A percentile compares a stretch with the other conserved stretches of the same genome.
These are phyloP conservation scores for Scedosporium boydii DNA, from an alignment of 2,329 filamentous ascomycete species.

Conservation along the genomic window DNA sequence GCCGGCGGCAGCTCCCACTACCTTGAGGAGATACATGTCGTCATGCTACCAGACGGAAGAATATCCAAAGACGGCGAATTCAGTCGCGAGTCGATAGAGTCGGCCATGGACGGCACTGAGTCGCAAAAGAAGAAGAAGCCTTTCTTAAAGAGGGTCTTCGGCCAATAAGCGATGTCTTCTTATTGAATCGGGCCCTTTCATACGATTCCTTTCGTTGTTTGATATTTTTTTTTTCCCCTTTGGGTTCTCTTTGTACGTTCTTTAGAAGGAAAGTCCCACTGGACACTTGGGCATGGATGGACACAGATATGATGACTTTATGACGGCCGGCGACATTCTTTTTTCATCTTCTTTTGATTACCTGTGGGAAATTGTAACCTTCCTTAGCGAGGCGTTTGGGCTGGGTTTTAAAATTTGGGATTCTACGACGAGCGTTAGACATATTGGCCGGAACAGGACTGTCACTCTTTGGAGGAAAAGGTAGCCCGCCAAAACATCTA, in stretches of 20 bases:
- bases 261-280: background rate
- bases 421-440: background rate
- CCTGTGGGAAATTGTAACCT: background rate
- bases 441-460: background rate
- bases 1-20: slow-evolving; percentile 12
- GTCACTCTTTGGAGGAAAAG: background rate
- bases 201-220: background rate
- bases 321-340: background rate
- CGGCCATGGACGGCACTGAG: background rate
- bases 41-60: slow-evolving; percentile 4
- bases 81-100: background rate
- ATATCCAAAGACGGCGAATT: slow-evolving; percentile 3
- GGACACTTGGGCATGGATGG: background rate
- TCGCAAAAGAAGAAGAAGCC: slow-evolving; percentile 1
- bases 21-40: slow-evolving; percentile 1
- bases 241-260: background rate
- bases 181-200: background rate
- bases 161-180: background rate
- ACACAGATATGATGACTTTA: background rate
- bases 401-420: background rate
- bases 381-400: background rate
- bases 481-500: background rate
- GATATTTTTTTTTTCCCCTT: background rate
- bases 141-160: background rate
- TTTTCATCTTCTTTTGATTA: background rate